Conservation (phyloP, 805 yeast genomes). For the Teunomyces funiuensis region DNA sequence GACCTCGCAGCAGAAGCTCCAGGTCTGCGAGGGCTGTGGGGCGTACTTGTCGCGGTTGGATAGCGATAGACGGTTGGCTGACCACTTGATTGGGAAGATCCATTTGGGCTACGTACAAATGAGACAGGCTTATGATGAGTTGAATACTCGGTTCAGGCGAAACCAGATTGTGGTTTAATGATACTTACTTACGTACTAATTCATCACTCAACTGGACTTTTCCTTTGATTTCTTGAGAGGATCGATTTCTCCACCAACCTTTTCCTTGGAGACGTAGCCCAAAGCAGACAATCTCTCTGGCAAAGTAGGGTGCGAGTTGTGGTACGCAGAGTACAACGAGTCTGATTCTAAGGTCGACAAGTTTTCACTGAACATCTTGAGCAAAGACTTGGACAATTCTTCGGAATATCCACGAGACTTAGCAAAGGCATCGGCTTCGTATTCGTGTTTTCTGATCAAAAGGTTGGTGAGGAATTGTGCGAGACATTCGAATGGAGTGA, state of each 20-base stretch:
- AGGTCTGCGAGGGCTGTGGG: conserved; percentile 88
- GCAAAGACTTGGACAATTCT: conserved; percentile 68
- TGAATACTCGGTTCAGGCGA: conserved; percentile 21
- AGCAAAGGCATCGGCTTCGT: conserved; percentile 90
- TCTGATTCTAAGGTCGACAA: conserved; percentile 87
- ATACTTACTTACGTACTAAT: neutral
- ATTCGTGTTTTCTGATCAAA: conserved; percentile 83
- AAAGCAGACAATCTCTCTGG: conserved; percentile 85
- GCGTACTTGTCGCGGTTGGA: conserved; percentile 84
- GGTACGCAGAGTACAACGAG: conserved; percentile 84
- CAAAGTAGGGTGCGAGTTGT: conserved; percentile 87
- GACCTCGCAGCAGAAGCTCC: conserved; percentile 84
- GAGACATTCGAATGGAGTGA: conserved; percentile 73
- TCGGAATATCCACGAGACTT: conserved; percentile 67
- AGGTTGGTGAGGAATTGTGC: conserved; percentile 66
- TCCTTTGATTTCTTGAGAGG: conserved; percentile 6
- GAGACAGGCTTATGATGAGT: conserved; percentile 53
- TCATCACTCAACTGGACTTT: neutral
- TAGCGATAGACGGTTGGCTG: conserved; percentile 84
- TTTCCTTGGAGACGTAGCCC: conserved; percentile 45
- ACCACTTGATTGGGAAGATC: conserved; percentile 84
- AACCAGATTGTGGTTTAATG: neutral
- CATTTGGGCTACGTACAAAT: conserved; percentile 81
- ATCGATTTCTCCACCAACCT: conserved; percentile 21
- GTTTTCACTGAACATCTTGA: conserved; percentile 76